Base-by-base conservation (phyloP, 163 green algal species). In the Coccomyxa subellipsoidea region DNA sequence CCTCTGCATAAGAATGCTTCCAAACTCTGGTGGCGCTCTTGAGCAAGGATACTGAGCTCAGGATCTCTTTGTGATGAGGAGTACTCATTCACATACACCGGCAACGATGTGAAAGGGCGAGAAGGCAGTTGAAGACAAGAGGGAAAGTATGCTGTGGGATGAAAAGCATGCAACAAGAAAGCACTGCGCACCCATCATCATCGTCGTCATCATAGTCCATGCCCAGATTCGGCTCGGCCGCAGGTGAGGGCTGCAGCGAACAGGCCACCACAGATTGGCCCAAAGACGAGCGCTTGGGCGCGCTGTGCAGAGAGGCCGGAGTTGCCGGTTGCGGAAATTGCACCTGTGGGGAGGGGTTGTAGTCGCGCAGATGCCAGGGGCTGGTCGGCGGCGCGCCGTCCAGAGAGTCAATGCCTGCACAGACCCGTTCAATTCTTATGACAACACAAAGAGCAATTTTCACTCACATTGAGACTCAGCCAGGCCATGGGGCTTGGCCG, bases 331-430 rank as follows among this genome's bases (percentile, higher is more conserved):
- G 29, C 29, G 27, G 70, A 8, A 32, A 34, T 8, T n/a, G 32
- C 32, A 77, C 27, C 70, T 40, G 27, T 23, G 70, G 70, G 32
- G 70, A 77, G 70, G 70, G 70, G 32, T 77, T 34, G 70, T 77
- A 77, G 70, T 77, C 70, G 0, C 32, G 31, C 70, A 77, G 70
- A 9, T 34, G 70, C 70, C 70, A 77, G 66, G 66, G 70, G 29
- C 66, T 35, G 66, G 29, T 34, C 7, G 29, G 21, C 32, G 66
- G 29, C 66, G 29, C n/a, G 66, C 66, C 27, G 66, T 73, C 66
- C 4, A 35, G 66, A 23, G 21, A 73, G 66, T 35, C 29, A 18
- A 73, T 23, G 8, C 29, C 66, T 73, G 29, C 27, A n/a, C 66
- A 35, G 18, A 37, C n/a, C 66, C 66, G 53, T 69, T 69, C 12